phyloP scores from a whole-genome alignment of 176 grass and related monocot genomes.

The Triticum monococcum region DNA sequence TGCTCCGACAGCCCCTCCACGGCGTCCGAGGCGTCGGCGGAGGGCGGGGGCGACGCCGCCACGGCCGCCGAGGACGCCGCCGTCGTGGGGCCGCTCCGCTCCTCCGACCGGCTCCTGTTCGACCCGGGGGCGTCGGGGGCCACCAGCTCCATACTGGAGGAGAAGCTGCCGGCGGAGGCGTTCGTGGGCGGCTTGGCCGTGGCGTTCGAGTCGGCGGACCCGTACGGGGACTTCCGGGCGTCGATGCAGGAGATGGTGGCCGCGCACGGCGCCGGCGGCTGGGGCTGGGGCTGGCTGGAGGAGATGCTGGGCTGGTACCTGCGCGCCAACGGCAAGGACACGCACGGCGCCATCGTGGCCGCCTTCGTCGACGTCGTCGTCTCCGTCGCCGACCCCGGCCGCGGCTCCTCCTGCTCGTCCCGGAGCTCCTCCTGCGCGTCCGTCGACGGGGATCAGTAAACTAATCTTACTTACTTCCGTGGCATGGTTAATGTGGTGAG shows the following conservation, averaged over 20 bases:
- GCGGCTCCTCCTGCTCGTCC: conserved; percentile 19
- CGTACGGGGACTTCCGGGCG: conserved; percentile 72
- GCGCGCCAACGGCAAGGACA: conserved; percentile 48
- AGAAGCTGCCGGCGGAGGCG: background rate
- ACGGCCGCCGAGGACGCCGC: conserved; percentile 35
- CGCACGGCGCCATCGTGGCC: conserved; percentile 57
- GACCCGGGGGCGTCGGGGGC: conserved; percentile 40
- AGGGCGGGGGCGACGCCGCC: background rate
- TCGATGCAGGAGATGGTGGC: conserved; percentile 84
- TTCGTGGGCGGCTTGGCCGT: conserved; percentile 55
- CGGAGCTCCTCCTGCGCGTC: conserved; percentile 28
- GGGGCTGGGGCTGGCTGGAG: conserved; percentile 65
- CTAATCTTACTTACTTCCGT: background rate
- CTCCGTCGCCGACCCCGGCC: conserved; percentile 38
- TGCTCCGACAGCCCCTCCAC: conserved; percentile 60
- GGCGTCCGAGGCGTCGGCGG: conserved; percentile 41
- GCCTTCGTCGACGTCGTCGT: conserved; percentile 82
- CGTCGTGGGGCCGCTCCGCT: conserved; percentile 36
- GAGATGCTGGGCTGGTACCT: conserved; percentile 83
- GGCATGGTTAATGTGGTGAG: background rate
- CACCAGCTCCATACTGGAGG: conserved; percentile 66
- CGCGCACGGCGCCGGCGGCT: conserved; percentile 43
- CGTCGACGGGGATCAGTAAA: background rate
- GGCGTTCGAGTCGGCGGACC: conserved; percentile 71
- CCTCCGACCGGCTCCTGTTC: conserved; percentile 71